Evolutionary conservation across 192 early-diverging fungal genomes (phyloP), one percentile per base, ranked within the genome.

Genomic region (Rhizoclosmatium globosum): DNA sequence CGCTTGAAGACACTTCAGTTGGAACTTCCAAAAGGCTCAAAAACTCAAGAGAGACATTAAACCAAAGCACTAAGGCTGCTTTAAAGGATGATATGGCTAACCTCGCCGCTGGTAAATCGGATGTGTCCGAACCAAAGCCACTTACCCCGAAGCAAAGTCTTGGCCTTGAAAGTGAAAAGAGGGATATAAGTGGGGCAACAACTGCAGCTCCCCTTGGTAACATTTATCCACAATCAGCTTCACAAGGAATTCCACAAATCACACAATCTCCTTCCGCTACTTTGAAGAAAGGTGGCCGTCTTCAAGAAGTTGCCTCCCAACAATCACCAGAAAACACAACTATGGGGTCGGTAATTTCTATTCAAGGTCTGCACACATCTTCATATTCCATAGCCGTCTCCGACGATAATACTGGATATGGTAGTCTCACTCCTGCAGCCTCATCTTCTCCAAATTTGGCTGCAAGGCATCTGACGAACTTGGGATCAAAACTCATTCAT

Each of bases 1-100:
- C 66, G 19, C 15, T 68, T 31, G 66, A 68, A 23, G 66, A 68
- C 66, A 47, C 66, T 15, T 68, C 66, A 19, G 45, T 68, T 4
- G 44, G 66, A 11, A 46, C 45, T 15, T 19, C 19, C 9, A 7
- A 43, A 41, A 9, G 45, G 6, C 2, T 68, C 19, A 42, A 17
- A 6, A 43, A 3, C n/a, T 68, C 66, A n/a, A 31, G 45, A 46
- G 66, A 42, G 17, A 68, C 7, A 15, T 43, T 68, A 7, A 47
- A 68, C 66, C 15, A n/a, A n/a, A 47, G 42, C 44, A 47, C 66
- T 17, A 31, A 31, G 31, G 31, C 31, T 31, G 31, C 31, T 31
- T 31, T 31, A 31, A 31, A 31, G 31, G 31, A 31, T 31, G 31
- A 31, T 31, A 31, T 31, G 31, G 19, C 66, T 19, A 62, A 19